Conservation (phyloP, 2,329 filamentous ascomycete genomes). For the Hypomyces rosellus region DNA sequence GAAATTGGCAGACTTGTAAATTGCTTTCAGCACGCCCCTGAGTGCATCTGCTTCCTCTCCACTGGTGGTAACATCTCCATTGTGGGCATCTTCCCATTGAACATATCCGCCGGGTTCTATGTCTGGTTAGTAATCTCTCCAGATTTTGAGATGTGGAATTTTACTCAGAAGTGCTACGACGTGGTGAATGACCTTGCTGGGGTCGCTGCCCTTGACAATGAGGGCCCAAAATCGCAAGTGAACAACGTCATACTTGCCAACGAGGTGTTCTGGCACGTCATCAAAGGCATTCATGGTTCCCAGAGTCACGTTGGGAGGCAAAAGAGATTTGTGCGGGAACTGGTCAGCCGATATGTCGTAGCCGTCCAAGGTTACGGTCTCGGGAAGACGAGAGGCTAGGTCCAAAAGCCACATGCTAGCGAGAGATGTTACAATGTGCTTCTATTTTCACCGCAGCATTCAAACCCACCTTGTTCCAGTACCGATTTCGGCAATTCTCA, state of each 20-base stretch:
- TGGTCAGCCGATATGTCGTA: slow-evolving; percentile 9
- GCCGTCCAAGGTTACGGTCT: slow-evolving; percentile 4
- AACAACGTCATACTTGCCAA: slow-evolving; percentile 4
- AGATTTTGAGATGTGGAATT: neutral
- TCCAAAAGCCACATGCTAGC: slow-evolving; percentile 6
- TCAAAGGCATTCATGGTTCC: neutral
- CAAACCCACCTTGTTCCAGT: slow-evolving; percentile 2
- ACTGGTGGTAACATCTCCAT: neutral
- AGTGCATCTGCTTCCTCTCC: neutral
- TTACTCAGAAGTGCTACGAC: neutral
- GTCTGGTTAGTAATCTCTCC: neutral
- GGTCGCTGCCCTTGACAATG: neutral
- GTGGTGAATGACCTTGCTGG: neutral
- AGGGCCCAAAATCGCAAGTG: slow-evolving; percentile 1
- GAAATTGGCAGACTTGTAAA: neutral
- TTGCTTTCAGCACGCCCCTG: neutral
- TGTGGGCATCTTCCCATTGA: neutral
- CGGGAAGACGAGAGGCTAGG: neutral
- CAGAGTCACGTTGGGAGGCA: slow-evolving; percentile 1
- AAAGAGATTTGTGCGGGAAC: neutral
- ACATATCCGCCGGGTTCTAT: neutral
- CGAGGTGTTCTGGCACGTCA: neutral
- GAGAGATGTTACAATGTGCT: neutral
- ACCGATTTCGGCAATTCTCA: slow-evolving; percentile 8
- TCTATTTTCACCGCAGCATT: neutral